Base-by-base conservation (phyloP, 805 yeast species). In the Wickerhamomyces tratensis region DNA sequence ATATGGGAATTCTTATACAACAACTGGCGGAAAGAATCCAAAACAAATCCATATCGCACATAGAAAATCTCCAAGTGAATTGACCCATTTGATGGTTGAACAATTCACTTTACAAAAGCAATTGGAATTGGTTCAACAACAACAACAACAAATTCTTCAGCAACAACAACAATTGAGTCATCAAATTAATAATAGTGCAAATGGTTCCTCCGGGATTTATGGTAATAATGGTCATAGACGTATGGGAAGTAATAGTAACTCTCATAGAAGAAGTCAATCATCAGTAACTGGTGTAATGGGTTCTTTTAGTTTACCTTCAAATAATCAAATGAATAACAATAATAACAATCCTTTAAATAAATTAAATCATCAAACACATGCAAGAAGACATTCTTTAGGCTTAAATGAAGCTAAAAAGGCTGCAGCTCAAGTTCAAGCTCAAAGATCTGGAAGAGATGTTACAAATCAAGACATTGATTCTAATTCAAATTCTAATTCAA, bases 341-440 rank as follows among this genome's bases (percentile, higher is more conserved):
- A 4, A 36, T 8, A 33, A 52, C 33, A 53, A 56, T 7, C 59
- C 62, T 5, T 52, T 59, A n/a, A 59, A 59, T 20, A 50, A 50
- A 34, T 27, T 53, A 25, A 43, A 41, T 39, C 36, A 35, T 33
- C 20, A 41, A 37, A 96, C 97, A 33, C 98, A 91, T 59, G 67
- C 72, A 36, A 79, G 98, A 66, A 78, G 98, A 60, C 98, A 91
- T 60, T 88, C 97, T 0, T 67, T 91, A 46, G 97, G 95, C 3
- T 69, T 91, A 44, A 80, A 80, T 41, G 98, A 91, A 63, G 98
- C 98, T 11, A 88, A 86, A 54, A 82, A 82, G 51, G 97, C 97
- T 7, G 98, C 98, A n/a, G 96, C 96, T 5, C 81, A 80, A 50
- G 89, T 80, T 35, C 87, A 82, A 57, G 81, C 83, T 2, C 93